Evolutionary conservation across 331 rosid species (phyloP).

Genomic region (Spiraea crenata): DNA sequence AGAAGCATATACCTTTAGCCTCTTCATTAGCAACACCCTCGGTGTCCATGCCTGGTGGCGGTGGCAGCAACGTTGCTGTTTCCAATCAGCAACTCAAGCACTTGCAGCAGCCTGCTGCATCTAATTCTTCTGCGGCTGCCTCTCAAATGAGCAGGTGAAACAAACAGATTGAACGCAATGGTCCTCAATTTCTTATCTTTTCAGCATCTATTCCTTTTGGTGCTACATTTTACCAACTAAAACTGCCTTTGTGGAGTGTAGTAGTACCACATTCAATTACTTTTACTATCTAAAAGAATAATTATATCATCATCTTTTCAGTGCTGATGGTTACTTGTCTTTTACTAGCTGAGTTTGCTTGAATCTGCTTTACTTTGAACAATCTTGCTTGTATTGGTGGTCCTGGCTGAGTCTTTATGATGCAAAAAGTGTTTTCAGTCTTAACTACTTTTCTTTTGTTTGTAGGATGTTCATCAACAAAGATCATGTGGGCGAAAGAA

Average conservation of each 20-base stretch:
- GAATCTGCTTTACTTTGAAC: neutral
- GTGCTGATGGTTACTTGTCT: neutral
- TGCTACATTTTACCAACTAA: neutral
- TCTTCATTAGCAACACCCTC: slow-evolving; percentile 41
- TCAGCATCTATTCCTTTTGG: slow-evolving; percentile 12
- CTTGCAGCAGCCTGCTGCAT: slow-evolving; percentile 40
- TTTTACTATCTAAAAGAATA: neutral
- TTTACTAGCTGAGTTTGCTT: slow-evolving; percentile 1
- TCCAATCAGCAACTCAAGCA: slow-evolving; percentile 55
- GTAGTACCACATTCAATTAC: slow-evolving; percentile 1
- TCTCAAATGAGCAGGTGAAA: slow-evolving; percentile 58
- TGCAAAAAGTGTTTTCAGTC: neutral
- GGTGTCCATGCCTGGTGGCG: slow-evolving; percentile 32
- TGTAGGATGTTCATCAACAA: slow-evolving; percentile 67
- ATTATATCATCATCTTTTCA: slow-evolving; percentile 4
- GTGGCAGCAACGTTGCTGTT: slow-evolving; percentile 40
- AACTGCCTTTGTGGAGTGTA: slow-evolving; percentile 5
- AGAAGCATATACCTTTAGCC: slow-evolving; percentile 35
- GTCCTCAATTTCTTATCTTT: neutral
- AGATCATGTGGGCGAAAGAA: slow-evolving; percentile 49
- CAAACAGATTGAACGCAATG: neutral
- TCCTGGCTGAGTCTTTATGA: neutral
- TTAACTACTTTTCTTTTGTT: slow-evolving; percentile 11
- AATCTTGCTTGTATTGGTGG: slow-evolving; percentile 7
- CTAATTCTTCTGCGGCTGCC: slow-evolving; percentile 43